These are phyloP conservation scores for Arbutus unedo DNA, from an alignment of 148 eudicot species.

Conservation along the genomic window DNA sequence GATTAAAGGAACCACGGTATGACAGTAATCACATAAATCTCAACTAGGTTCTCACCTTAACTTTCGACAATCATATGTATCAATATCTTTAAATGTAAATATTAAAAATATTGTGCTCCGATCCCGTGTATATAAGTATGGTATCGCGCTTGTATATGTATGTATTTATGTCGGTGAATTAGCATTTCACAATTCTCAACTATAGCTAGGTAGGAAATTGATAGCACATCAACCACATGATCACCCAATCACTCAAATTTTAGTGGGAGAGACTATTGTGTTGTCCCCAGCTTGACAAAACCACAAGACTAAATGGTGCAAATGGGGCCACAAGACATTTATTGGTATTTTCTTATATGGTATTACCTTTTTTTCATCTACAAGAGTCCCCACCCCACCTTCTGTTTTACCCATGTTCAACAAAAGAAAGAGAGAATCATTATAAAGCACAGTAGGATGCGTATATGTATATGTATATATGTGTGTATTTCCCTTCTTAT, in stretches of 20 bases:
- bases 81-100: too few species aligned
- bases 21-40: too few species aligned
- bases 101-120: too few species aligned
- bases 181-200: conserved; percentile 1
- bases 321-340: background rate
- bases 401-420: background rate
- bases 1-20: too few species aligned
- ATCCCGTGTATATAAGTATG: too few species aligned
- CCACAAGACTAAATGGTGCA: conserved; percentile 1
- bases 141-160: too few species aligned
- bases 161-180: background rate
- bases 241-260: conserved; percentile 5
- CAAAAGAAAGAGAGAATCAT: background rate
- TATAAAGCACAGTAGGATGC: background rate
- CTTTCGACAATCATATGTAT: too few species aligned
- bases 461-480: too few species aligned
- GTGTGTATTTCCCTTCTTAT: too few species aligned
- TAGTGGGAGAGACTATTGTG: conserved; percentile 14
- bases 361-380: conserved; percentile 3
- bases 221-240: conserved; percentile 7
- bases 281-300: conserved; percentile 14
- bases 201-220: background rate
- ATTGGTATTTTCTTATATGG: background rate
- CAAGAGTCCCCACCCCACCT: conserved; percentile 17
- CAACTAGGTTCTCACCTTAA: too few species aligned